Evolutionary conservation across 495 filamentous ascomycete genomes (phyloP).

Genomic region (Penicillium parvum): DNA sequence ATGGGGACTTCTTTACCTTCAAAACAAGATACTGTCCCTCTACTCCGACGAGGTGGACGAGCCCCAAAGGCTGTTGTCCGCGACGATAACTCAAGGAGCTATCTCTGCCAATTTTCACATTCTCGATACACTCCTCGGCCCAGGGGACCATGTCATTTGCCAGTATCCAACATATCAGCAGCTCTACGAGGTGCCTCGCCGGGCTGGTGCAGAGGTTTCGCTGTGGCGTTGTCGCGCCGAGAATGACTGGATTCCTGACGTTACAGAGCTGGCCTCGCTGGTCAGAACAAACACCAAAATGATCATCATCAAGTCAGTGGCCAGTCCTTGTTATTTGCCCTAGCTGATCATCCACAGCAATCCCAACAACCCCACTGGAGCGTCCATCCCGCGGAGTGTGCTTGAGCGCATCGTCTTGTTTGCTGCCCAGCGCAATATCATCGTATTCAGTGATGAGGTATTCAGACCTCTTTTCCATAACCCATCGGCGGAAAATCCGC

Average conservation of each 20-base stretch:
- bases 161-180: constrained; percentile 83
- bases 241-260: constrained; percentile 57
- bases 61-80: constrained; percentile 28
- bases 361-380: constrained; percentile 77
- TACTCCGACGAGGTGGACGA: constrained; percentile 31
- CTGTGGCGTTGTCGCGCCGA: constrained; percentile 66
- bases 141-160: constrained; percentile 77
- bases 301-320: constrained; percentile 51
- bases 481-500: constrained; percentile 50
- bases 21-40: constrained; percentile 3
- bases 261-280: constrained; percentile 56
- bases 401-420: constrained; percentile 56
- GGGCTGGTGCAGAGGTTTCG: constrained; percentile 68
- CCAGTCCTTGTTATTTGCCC: background rate
- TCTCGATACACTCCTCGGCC: constrained; percentile 64
- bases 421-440: constrained; percentile 54
- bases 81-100: constrained; percentile 65
- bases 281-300: constrained; percentile 66
- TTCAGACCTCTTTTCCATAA: constrained; percentile 75
- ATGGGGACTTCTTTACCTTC: constrained; percentile 1
- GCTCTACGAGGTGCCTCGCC: constrained; percentile 66
- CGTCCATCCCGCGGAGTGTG: constrained; percentile 52
- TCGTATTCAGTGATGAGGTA: constrained; percentile 70
- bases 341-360: constrained; percentile 46
- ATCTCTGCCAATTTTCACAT: constrained; percentile 72